A percentile compares a stretch with the other conserved stretches of the same genome.
Conservation (phyloP, 257 asterid genomes). For the Petunia axillaris region DNA sequence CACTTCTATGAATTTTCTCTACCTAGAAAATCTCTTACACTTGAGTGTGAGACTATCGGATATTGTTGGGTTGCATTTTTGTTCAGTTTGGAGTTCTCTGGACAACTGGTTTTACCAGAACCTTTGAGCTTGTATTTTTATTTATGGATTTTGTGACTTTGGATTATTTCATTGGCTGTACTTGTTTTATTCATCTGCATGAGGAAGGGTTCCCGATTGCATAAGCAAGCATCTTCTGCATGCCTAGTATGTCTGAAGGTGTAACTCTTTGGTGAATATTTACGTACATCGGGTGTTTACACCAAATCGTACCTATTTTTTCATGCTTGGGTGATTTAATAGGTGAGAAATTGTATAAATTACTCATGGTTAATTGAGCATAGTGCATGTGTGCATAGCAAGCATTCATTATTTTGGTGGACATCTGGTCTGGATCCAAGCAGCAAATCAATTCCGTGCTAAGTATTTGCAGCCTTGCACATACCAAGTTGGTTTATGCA, state of each 20-base stretch:
- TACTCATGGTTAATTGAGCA: too few relatives aligned
- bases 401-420: too few relatives aligned
- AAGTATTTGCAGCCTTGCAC: too few relatives aligned
- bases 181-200: not conserved
- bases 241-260: not conserved
- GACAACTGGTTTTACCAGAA: constrained; percentile 8
- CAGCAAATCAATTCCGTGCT: too few relatives aligned
- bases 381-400: too few relatives aligned
- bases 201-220: not conserved
- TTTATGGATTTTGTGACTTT: not conserved
- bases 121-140: constrained; percentile 14
- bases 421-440: too few relatives aligned
- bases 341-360: too few relatives aligned
- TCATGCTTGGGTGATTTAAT: too few relatives aligned
- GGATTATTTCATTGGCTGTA: not conserved
- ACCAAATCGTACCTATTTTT: too few relatives aligned
- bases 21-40: not conserved
- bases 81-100: constrained; percentile 10
- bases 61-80: constrained; percentile 21
- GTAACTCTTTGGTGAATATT: too few relatives aligned
- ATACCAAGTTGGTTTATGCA: too few relatives aligned
- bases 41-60: not conserved
- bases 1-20: not conserved
- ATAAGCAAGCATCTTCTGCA: not conserved
- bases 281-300: too few relatives aligned